Evolutionary conservation across 2,329 filamentous ascomycete species (phyloP).

Genomic region (Ceratocystis alfenasii): DNA sequence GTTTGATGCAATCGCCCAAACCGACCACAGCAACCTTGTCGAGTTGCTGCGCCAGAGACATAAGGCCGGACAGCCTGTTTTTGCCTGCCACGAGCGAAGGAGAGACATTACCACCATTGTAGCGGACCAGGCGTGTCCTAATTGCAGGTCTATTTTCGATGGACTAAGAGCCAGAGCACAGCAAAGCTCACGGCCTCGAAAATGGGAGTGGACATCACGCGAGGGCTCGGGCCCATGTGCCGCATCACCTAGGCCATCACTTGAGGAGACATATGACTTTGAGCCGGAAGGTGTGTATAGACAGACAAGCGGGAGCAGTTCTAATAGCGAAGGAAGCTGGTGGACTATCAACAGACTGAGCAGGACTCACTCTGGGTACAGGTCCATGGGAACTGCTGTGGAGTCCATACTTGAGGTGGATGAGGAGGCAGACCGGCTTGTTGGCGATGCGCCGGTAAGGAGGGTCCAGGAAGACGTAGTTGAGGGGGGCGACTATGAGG

Average conservation of each 20-base stretch:
- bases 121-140: not conserved
- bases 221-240: not conserved
- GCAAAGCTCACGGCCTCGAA: not conserved
- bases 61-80: slow-evolving; percentile 33
- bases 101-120: slow-evolving; percentile 1
- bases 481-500: not conserved
- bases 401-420: slow-evolving; percentile 4
- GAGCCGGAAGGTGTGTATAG: not conserved
- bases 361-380: not conserved
- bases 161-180: not conserved
- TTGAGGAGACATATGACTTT: not conserved
- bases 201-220: not conserved
- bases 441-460: not conserved
- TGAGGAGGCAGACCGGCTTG: not conserved
- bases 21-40: slow-evolving; percentile 26
- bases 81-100: slow-evolving; percentile 23
- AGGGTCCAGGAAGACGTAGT: not conserved
- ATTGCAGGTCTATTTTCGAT: not conserved
- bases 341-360: slow-evolving; percentile 1
- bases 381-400: slow-evolving; percentile 2
- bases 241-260: not conserved
- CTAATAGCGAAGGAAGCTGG: slow-evolving; percentile 1
- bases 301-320: slow-evolving; percentile 1
- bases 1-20: not conserved
- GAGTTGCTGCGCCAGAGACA: slow-evolving; percentile 34